phyloP scores from a whole-genome alignment of 208 protist species.

The Crithidia mellificae region DNA sequence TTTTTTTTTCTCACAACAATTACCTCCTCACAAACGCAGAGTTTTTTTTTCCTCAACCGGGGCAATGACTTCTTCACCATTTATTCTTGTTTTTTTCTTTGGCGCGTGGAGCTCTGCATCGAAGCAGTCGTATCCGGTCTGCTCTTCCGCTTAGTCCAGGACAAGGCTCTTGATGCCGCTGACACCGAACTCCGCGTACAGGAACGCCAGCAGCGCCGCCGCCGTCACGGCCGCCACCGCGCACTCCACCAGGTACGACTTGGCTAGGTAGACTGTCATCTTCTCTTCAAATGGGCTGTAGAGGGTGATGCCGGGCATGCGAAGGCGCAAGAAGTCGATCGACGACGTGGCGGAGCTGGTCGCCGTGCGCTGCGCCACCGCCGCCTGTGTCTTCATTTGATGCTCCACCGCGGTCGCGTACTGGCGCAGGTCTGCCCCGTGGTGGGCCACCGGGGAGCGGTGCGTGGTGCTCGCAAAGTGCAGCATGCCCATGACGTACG shows the following conservation, averaged over 20 bases:
- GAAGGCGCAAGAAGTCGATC: conserved; percentile 32
- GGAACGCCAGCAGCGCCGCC: conserved; percentile 45
- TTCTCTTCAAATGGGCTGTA: conserved; percentile 69
- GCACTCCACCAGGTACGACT: conserved; percentile 44
- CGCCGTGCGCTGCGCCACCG: conserved; percentile 16
- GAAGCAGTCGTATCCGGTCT: too few species aligned
- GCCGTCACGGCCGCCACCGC: conserved; percentile 21
- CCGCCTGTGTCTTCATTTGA: conserved; percentile 47
- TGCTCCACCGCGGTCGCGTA: conserved; percentile 54
- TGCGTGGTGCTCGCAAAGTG: conserved; percentile 38
- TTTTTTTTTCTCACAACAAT: too few species aligned
- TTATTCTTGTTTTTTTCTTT: too few species aligned
- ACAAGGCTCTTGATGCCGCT: conserved; percentile 31
- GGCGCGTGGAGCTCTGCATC: too few species aligned
- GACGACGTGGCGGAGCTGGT: conserved; percentile 19
- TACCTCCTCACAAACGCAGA: too few species aligned
- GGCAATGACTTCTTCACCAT: too few species aligned
- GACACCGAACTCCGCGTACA: conserved; percentile 52
- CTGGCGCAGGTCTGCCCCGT: conserved; percentile 34
- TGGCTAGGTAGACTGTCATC: conserved; percentile 54
- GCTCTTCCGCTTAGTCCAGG: conserved; percentile 4
- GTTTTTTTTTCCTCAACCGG: too few species aligned
- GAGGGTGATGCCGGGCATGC: conserved; percentile 40
- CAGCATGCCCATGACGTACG: conserved; percentile 65
- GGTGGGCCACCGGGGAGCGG: conserved; percentile 50